Conservation (phyloP, 1,284 basidiomycete species). For the Gomphus sp. region DNA sequence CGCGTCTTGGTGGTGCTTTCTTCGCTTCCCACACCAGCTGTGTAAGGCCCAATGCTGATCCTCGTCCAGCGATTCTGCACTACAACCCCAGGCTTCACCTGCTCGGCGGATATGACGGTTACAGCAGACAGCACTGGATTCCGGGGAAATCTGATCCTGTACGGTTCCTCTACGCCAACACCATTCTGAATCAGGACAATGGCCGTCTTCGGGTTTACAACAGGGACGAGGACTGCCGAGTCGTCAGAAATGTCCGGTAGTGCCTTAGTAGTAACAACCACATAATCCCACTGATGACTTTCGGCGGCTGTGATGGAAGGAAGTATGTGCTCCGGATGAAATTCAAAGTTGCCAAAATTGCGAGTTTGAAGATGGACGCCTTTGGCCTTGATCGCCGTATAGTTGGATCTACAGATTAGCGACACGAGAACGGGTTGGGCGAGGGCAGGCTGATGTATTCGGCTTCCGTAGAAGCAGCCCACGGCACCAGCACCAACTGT, state of each 20-base stretch:
- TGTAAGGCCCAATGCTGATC: constrained; percentile 29
- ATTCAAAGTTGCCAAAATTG: constrained; percentile 28
- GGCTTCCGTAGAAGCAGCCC: constrained; percentile 32
- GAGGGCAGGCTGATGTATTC: constrained; percentile 19
- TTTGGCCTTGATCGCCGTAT: constrained; percentile 21
- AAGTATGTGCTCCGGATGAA: constrained; percentile 25
- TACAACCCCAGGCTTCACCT: constrained; percentile 24
- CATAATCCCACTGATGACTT: constrained; percentile 24
- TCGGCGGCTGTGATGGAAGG: constrained; percentile 20
- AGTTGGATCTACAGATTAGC: constrained; percentile 33
- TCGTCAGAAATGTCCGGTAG: constrained; percentile 28
- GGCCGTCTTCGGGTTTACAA: constrained; percentile 18
- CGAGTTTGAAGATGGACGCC: constrained; percentile 28
- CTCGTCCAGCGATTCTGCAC: constrained; percentile 33
- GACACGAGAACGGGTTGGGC: constrained; percentile 21
- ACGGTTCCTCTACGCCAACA: constrained; percentile 30
- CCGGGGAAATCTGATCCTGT: constrained; percentile 22
- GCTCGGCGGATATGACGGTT: constrained; percentile 30
- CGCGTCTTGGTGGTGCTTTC: constrained; percentile 2
- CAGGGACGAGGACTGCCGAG: constrained; percentile 21
- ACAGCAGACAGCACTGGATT: constrained; percentile 28
- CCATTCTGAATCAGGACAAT: constrained; percentile 35
- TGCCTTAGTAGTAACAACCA: constrained; percentile 32
- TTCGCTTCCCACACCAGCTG: constrained; percentile 14
- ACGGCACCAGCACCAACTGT: constrained; percentile 31